phyloP scores from a whole-genome alignment of 176 grass and related monocot genomes.

The Musa troglodytarum region DNA sequence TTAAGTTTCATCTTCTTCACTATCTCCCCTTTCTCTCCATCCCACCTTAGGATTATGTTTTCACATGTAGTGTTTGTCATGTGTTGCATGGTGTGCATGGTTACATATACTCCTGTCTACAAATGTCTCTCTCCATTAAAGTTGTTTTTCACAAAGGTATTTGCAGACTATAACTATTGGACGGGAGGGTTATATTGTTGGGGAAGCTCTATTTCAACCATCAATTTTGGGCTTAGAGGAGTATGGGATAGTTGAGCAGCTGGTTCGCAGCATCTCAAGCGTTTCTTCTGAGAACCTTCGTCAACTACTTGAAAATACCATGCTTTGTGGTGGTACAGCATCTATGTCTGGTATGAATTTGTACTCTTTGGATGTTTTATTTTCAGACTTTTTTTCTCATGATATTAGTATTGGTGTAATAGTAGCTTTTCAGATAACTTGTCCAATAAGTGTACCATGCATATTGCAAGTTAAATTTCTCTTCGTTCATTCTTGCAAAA shows the following conservation, averaged over 20 bases:
- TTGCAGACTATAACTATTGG: slow-evolving; percentile 74
- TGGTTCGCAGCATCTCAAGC: slow-evolving; percentile 67
- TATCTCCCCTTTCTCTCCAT: background rate
- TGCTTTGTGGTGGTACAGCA: slow-evolving; percentile 77
- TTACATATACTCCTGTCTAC: too few relatives aligned
- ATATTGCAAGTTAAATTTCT: too few relatives aligned
- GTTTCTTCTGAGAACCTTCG: slow-evolving; percentile 85
- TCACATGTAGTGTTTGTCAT: too few relatives aligned
- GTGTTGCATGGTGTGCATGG: too few relatives aligned
- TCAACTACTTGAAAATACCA: slow-evolving; percentile 86
- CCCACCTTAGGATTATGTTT: background rate
- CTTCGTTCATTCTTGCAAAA: too few relatives aligned
- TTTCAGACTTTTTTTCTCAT: background rate
- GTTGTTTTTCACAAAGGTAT: slow-evolving; percentile 4
- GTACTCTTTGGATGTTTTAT: slow-evolving; percentile 8
- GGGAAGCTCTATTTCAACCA: slow-evolving; percentile 97
- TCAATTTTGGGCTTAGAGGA: slow-evolving; percentile 78
- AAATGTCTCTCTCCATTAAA: background rate
- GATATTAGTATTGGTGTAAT: background rate
- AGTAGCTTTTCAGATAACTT: too few relatives aligned
- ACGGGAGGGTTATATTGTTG: slow-evolving; percentile 71
- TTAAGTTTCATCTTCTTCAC: background rate
- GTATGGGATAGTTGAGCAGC: slow-evolving; percentile 86
- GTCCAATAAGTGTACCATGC: too few relatives aligned
- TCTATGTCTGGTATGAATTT: slow-evolving; percentile 61